Conservation (phyloP, 139 green algal genomes). For the Trebouxia sp. region DNA sequence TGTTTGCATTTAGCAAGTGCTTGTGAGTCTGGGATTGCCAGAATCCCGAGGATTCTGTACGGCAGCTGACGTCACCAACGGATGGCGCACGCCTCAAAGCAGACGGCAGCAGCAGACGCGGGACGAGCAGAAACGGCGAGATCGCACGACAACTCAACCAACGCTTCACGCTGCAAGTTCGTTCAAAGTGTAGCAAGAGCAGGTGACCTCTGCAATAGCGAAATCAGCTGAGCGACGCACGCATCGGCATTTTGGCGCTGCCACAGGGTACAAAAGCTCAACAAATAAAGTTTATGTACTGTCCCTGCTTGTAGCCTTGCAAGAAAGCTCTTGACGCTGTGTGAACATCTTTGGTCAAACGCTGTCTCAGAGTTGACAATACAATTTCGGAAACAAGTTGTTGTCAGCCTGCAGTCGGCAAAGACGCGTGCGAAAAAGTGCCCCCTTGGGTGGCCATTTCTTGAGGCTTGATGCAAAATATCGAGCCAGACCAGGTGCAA, state of each 20-base stretch:
- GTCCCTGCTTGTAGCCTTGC: not conserved
- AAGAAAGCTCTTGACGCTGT: not conserved
- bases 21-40: not conserved
- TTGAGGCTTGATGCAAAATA: not conserved
- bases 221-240: not conserved
- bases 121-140: no score
- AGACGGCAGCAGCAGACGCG: not conserved
- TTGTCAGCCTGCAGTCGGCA: not conserved
- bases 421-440: conserved; percentile 6
- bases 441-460: not conserved
- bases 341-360: conserved; percentile 10
- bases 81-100: not conserved
- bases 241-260: not conserved
- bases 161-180: not conserved
- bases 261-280: not conserved
- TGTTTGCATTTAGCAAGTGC: not conserved
- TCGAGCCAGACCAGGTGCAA: conserved; percentile 13
- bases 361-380: not conserved
- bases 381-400: not conserved
- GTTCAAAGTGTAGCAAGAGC: conserved; percentile 2
- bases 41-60: not conserved
- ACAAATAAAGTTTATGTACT: not conserved
- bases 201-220: conserved; percentile 2
- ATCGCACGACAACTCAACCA: no score
- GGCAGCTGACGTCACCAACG: not conserved